A percentile compares a stretch with the other conserved stretches of the same genome.
These are phyloP conservation scores for Claviceps arundinis DNA, from an alignment of 2,329 filamentous ascomycete genomes.

Conservation along the genomic window DNA sequence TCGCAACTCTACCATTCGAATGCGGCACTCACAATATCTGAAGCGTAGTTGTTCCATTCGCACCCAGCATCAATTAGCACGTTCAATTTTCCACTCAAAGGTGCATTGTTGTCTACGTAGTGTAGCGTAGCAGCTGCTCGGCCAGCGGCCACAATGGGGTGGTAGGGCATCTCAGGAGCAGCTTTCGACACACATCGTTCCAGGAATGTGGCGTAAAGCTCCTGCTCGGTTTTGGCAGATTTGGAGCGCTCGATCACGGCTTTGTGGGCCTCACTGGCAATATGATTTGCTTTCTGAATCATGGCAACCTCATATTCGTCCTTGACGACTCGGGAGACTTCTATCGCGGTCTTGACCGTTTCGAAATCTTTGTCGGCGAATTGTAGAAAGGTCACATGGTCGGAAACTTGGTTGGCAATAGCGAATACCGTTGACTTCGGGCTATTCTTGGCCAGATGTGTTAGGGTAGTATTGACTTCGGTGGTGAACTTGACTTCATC, in stretches of 20 bases:
- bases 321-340: conserved; percentile 57
- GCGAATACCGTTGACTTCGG: conserved; percentile 48
- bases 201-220: conserved; percentile 72
- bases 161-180: conserved; percentile 74
- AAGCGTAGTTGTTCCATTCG: conserved; percentile 61
- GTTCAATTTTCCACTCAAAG: conserved; percentile 58
- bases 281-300: conserved; percentile 56
- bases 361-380: conserved; percentile 51
- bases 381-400: conserved; percentile 55
- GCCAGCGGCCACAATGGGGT: conserved; percentile 72
- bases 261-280: conserved; percentile 55
- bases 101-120: conserved; percentile 68
- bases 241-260: conserved; percentile 48
- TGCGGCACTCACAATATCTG: conserved; percentile 40
- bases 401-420: conserved; percentile 65
- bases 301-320: conserved; percentile 62
- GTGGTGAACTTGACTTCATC: conserved; percentile 62
- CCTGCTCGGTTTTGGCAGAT: conserved; percentile 59
- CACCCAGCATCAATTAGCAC: conserved; percentile 75
- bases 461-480: conserved; percentile 63
- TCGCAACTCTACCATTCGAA: not conserved
- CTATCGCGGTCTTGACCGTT: conserved; percentile 48
- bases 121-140: conserved; percentile 74
- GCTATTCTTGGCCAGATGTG: conserved; percentile 30
- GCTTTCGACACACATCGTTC: conserved; percentile 62